Percentiles rank a stretch among this genome's conserved stretches.
Conservation (phyloP, 2,329 filamentous ascomycete species). For the Magnaporthiopsis rhizophila region DNA sequence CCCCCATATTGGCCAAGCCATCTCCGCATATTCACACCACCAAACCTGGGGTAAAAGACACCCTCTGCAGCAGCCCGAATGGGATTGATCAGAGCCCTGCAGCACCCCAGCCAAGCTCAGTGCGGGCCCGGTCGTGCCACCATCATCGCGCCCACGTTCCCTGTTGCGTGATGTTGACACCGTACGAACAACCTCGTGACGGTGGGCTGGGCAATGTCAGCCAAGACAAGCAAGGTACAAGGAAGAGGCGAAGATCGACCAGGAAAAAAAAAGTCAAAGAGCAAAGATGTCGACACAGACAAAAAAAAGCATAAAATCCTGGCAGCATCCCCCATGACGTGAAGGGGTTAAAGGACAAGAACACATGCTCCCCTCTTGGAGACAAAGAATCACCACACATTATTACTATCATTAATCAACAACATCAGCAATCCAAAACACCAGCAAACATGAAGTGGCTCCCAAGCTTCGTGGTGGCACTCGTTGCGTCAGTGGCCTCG, state of each 20-base stretch:
- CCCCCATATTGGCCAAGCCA: conserved; percentile 6
- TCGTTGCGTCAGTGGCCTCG: conserved; percentile 1
- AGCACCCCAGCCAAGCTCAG: neutral
- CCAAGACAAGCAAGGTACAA: neutral
- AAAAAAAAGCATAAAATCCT: neutral
- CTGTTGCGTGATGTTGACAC: neutral
- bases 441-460: conserved; percentile 8
- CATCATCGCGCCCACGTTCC: neutral
- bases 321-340: neutral
- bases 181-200: neutral
- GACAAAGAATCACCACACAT: too few relatives aligned
- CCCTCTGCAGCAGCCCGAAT: neutral
- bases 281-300: neutral
- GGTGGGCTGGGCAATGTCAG: neutral
- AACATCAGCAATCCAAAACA: neutral
- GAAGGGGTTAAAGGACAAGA: neutral
- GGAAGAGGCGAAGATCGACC: neutral
- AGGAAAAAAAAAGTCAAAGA: neutral
- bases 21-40: neutral
- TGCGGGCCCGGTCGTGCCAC: neutral
- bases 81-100: neutral
- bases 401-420: too few relatives aligned
- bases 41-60: neutral
- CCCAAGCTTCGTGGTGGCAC: neutral
- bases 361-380: neutral